phyloP scores from a whole-genome alignment of 192 early-diverging fungal genomes.

The Mortierella claussenii region DNA sequence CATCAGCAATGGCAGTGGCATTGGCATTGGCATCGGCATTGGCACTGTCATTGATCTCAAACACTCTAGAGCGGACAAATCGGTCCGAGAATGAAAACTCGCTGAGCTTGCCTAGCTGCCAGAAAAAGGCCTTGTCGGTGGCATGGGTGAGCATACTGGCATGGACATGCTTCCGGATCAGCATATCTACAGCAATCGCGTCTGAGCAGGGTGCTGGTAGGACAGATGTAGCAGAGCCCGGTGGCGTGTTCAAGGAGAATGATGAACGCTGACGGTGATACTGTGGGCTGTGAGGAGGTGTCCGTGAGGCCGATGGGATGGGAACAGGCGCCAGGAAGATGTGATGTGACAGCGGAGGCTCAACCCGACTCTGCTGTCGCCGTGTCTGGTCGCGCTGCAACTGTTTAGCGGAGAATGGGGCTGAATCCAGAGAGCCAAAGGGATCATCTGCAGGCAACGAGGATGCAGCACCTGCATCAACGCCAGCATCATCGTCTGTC shows the following conservation, averaged over 20 bases:
- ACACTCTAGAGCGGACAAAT: constrained; percentile 45
- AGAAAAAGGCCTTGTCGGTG: constrained; percentile 32
- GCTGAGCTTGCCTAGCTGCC: constrained; percentile 47
- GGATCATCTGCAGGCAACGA: background rate
- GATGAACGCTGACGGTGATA: constrained; percentile 15
- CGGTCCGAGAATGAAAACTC: constrained; percentile 52
- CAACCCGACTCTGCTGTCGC: constrained; percentile 11
- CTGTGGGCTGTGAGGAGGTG: constrained; percentile 35
- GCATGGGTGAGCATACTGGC: constrained; percentile 18
- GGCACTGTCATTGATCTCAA: constrained; percentile 21
- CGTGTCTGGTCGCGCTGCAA: background rate
- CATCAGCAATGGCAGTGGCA: background rate
- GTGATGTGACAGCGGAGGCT: constrained; percentile 21
- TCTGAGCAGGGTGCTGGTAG: constrained; percentile 28
- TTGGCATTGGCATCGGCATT: background rate
- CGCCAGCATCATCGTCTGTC: background rate
- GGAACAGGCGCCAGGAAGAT: constrained; percentile 43
- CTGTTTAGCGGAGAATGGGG: background rate
- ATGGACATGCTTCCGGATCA: constrained; percentile 34
- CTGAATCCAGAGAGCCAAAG: background rate
- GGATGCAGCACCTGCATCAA: constrained; percentile 9
- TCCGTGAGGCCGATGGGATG: constrained; percentile 27
- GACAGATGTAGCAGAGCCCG: constrained; percentile 24
- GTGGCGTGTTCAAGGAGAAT: constrained; percentile 33
- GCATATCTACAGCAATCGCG: constrained; percentile 17